phyloP scores from a whole-genome alignment of 164 flowering plant species.

The Chloranthus sessilifolius region DNA sequence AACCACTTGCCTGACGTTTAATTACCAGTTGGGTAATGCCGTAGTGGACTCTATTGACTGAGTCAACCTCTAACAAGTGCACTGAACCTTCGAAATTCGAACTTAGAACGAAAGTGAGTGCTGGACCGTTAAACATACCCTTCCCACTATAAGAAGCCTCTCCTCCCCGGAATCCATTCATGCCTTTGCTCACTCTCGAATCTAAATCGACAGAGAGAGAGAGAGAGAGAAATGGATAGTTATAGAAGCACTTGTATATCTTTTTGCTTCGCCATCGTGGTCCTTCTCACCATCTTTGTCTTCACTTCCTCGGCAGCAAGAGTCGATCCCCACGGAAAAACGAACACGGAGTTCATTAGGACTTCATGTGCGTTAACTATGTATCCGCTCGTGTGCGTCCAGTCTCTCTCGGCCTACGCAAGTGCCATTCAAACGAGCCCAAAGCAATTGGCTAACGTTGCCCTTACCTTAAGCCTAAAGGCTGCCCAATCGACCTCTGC shows the following conservation, averaged over 20 bases:
- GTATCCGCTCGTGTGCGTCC: slow-evolving; percentile 54
- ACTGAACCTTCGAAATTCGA: too few relatives aligned
- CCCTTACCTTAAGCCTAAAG: slow-evolving; percentile 20
- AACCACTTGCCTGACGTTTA: too few relatives aligned
- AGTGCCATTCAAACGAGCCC: slow-evolving; percentile 45
- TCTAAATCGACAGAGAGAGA: too few relatives aligned
- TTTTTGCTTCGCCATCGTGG: background rate
- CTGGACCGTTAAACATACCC: too few relatives aligned
- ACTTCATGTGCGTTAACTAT: slow-evolving; percentile 43
- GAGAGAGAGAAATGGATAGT: too few relatives aligned
- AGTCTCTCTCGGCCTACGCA: slow-evolving; percentile 43
- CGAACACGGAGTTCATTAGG: slow-evolving; percentile 43
- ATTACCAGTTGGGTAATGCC: too few relatives aligned
- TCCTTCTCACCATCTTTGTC: slow-evolving; percentile 3
- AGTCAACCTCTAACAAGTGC: too few relatives aligned
- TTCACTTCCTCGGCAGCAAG: slow-evolving; percentile 12
- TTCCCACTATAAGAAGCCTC: too few relatives aligned
- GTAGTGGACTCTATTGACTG: too few relatives aligned
- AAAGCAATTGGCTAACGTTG: slow-evolving; percentile 30
- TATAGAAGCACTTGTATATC: slow-evolving; percentile 6
- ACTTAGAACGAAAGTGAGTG: too few relatives aligned
- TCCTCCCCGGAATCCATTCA: too few relatives aligned
- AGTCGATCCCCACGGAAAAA: background rate
- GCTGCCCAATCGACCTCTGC: slow-evolving; percentile 12
- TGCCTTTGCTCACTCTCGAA: too few relatives aligned